These are phyloP conservation scores for Coemansia sp. DNA, from an alignment of 192 early-diverging fungal genomes.

Conservation along the genomic window DNA sequence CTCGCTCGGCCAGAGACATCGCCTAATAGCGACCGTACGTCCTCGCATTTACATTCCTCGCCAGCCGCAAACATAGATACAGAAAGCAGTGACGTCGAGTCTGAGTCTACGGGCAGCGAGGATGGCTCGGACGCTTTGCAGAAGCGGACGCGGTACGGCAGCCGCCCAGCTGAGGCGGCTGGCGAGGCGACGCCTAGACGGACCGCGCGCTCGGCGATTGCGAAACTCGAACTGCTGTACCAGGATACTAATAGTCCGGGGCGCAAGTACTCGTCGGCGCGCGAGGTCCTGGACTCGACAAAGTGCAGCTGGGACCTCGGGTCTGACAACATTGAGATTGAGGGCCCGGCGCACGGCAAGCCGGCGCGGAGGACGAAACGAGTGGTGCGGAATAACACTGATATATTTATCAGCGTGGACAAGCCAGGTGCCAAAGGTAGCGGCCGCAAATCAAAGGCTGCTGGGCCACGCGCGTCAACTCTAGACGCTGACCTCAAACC, in stretches of 20 bases:
- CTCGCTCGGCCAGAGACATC: slow-evolving; percentile 9
- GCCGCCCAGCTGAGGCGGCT: neutral
- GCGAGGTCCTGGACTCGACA: slow-evolving; percentile 20
- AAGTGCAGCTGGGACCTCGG: slow-evolving; percentile 37
- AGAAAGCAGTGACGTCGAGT: neutral
- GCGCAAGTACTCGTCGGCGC: neutral
- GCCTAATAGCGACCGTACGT: neutral
- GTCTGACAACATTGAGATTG: neutral
- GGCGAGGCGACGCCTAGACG: slow-evolving; percentile 12
- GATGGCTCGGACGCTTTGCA: neutral
- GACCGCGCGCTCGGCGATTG: slow-evolving; percentile 26
- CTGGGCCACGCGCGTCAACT: neutral
- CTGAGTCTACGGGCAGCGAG: slow-evolving; percentile 4
- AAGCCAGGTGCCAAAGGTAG: neutral
- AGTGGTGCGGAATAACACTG: slow-evolving; percentile 3
- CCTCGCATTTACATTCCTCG: neutral
- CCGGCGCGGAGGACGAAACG: neutral
- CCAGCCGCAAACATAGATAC: neutral
- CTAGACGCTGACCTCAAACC: neutral
- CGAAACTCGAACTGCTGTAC: slow-evolving; percentile 30
- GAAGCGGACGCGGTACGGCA: slow-evolving; percentile 3
- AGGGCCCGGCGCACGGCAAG: neutral
- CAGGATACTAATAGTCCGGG: slow-evolving; percentile 13
- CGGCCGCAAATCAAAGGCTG: neutral
- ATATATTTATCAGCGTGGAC: neutral